A percentile compares a stretch with the other conserved stretches of the same genome.
Evolutionary conservation across 306 rosid species (phyloP).

Genomic region (Mimosa bimucronata): DNA sequence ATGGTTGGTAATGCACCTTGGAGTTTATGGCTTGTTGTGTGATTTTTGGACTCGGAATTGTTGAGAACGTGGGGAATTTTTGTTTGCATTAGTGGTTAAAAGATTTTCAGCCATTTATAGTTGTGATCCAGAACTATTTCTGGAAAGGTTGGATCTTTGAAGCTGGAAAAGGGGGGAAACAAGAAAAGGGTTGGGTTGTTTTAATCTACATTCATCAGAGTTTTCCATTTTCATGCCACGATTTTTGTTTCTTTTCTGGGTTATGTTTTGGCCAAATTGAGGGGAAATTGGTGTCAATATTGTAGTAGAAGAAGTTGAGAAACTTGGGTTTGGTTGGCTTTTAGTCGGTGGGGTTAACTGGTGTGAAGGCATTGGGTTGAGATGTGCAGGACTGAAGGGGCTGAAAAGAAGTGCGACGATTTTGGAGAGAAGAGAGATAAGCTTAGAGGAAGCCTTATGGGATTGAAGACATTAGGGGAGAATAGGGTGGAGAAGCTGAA

Average conservation of each 20-base stretch:
- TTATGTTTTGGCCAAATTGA: conserved; percentile 48
- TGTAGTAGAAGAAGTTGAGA: neutral
- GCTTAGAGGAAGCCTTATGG: conserved; percentile 61
- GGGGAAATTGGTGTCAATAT: neutral
- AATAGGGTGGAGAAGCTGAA: conserved; percentile 58
- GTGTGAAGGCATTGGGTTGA: conserved; percentile 28
- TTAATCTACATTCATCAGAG: conserved; percentile 42
- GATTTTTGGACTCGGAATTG: conserved; percentile 6
- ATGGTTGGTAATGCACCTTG: conserved; percentile 19
- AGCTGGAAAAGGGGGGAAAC: neutral
- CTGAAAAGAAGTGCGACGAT: conserved; percentile 39
- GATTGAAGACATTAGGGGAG: conserved; percentile 61
- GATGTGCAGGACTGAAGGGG: conserved; percentile 55
- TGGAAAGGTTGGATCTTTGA: conserved; percentile 38
- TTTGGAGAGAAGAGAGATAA: conserved; percentile 46
- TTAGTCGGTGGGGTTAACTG: conserved; percentile 4
- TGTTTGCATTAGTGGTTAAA: conserved; percentile 39
- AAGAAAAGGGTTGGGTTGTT: neutral
- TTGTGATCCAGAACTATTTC: conserved; percentile 30
- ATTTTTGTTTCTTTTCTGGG: conserved; percentile 20
- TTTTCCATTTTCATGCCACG: neutral
- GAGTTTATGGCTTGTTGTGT: conserved; percentile 18
- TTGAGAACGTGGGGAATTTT: neutral
- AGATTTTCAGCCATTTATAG: neutral
- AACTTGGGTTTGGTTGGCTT: neutral